Percentiles rank a stretch among this genome's conserved stretches.
phyloP scores from a whole-genome alignment of 371 early-diverging fungal genomes.

The Rozella allomycis region DNA sequence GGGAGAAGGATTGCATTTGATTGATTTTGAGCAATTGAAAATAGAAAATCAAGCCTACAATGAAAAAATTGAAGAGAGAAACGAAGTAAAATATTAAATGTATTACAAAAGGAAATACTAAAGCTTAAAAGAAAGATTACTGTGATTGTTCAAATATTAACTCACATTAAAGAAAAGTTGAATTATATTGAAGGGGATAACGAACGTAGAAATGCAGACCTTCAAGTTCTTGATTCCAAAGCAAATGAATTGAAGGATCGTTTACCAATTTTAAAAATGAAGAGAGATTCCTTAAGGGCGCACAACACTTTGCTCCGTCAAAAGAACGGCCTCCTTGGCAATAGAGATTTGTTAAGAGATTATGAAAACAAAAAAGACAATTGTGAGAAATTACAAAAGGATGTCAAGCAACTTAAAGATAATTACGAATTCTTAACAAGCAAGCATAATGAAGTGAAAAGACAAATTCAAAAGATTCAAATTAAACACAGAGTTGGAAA shows the following conservation, averaged over 20 bases:
- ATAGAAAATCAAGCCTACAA: slow-evolving; percentile 33
- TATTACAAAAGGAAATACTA: slow-evolving; percentile 15
- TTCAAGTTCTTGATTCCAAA: slow-evolving; percentile 13
- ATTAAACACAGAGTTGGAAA: too few species aligned
- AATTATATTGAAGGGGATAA: slow-evolving; percentile 12
- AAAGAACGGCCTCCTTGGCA: slow-evolving; percentile 23
- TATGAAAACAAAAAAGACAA: slow-evolving; percentile 21
- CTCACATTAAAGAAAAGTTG: slow-evolving; percentile 32
- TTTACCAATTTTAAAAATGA: slow-evolving; percentile 15
- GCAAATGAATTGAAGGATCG: slow-evolving; percentile 14
- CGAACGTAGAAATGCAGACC: slow-evolving; percentile 5
- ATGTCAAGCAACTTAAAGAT: too few species aligned
- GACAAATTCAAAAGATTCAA: too few species aligned
- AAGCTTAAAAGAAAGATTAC: slow-evolving; percentile 31
- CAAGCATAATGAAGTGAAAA: too few species aligned
- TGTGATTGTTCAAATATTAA: slow-evolving; percentile 25
- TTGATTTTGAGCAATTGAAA: slow-evolving; percentile 35
- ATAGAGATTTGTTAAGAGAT: slow-evolving; percentile 16
- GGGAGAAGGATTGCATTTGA: slow-evolving; percentile 30
- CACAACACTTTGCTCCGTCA: slow-evolving; percentile 12
- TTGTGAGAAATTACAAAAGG: too few species aligned
- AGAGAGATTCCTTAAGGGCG: slow-evolving; percentile 10
- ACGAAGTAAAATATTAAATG: slow-evolving; percentile 9
- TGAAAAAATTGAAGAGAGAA: slow-evolving; percentile 32
- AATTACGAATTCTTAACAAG: too few species aligned